Percentiles rank a stretch among this genome's conserved stretches.
These are phyloP conservation scores for Trichoderma simmonsii DNA, from an alignment of 2,329 filamentous ascomycete genomes.

Conservation along the genomic window DNA sequence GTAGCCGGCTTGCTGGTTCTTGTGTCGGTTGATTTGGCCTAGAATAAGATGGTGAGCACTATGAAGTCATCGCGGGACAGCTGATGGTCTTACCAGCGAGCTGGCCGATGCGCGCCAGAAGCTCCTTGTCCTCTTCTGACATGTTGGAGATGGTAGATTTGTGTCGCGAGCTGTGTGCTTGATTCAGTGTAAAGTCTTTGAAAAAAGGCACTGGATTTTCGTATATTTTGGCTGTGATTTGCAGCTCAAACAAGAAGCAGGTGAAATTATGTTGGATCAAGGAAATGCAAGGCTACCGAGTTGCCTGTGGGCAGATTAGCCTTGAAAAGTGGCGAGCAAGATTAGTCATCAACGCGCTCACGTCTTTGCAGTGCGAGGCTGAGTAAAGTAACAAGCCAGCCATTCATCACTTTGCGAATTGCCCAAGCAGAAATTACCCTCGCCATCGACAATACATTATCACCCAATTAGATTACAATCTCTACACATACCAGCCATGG, in stretches of 20 bases:
- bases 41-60: conserved; percentile 25
- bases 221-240: not conserved
- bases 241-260: not conserved
- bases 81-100: conserved; percentile 43
- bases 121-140: conserved; percentile 50
- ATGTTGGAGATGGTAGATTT: conserved; percentile 28
- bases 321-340: not conserved
- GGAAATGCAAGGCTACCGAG: conserved; percentile 9
- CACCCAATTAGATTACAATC: not conserved
- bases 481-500: conserved; percentile 31
- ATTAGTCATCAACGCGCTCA: conserved; percentile 17
- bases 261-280: not conserved
- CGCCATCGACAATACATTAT: not conserved
- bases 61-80: conserved; percentile 12
- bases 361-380: conserved; percentile 7
- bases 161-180: not conserved
- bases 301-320: not conserved
- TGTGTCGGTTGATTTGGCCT: conserved; percentile 81
- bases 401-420: not conserved
- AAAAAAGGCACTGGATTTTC: not conserved
- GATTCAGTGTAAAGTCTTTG: not conserved
- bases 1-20: conserved; percentile 55
- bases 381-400: not conserved
- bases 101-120: conserved; percentile 52
- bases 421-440: not conserved